phyloP scores from a whole-genome alignment of 148 eudicot species.

The Cornus florida region DNA sequence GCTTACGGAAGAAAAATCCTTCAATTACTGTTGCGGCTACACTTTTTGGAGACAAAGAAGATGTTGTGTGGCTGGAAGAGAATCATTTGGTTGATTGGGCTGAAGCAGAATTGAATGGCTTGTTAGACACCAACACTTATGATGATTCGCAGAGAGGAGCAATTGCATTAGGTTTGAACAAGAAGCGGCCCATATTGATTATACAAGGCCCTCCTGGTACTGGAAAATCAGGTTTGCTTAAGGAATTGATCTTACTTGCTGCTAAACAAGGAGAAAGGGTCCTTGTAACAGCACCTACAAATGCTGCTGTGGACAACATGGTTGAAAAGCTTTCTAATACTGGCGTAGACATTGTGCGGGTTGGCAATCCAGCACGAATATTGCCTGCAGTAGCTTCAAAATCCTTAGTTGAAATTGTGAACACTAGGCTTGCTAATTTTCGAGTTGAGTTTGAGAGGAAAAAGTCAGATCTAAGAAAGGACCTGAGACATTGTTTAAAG shows the following conservation, averaged over 20 bases:
- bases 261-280: slow-evolving; percentile 77
- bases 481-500: slow-evolving; percentile 66
- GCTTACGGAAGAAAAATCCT: slow-evolving; percentile 77
- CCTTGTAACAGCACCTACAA: slow-evolving; percentile 85
- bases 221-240: slow-evolving; percentile 77
- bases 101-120: slow-evolving; percentile 42
- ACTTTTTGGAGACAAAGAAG: slow-evolving; percentile 75
- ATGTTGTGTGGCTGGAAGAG: slow-evolving; percentile 51
- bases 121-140: slow-evolving; percentile 22
- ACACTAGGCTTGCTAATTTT: slow-evolving; percentile 49
- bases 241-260: slow-evolving; percentile 51
- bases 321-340: slow-evolving; percentile 72
- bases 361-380: slow-evolving; percentile 82
- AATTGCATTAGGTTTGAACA: slow-evolving; percentile 71
- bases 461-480: slow-evolving; percentile 72
- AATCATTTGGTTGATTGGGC: slow-evolving; percentile 60
- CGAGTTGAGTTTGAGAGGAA: slow-evolving; percentile 66
- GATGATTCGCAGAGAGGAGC: slow-evolving; percentile 73
- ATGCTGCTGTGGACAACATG: slow-evolving; percentile 90
- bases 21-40: slow-evolving; percentile 71
- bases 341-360: slow-evolving; percentile 64
- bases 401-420: slow-evolving; percentile 71
- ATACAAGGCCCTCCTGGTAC: slow-evolving; percentile 90
- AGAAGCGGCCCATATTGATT: slow-evolving; percentile 65
- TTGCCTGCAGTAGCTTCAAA: slow-evolving; percentile 73